phyloP scores from a whole-genome alignment of 306 rosid genomes.

The Morella rubra region DNA sequence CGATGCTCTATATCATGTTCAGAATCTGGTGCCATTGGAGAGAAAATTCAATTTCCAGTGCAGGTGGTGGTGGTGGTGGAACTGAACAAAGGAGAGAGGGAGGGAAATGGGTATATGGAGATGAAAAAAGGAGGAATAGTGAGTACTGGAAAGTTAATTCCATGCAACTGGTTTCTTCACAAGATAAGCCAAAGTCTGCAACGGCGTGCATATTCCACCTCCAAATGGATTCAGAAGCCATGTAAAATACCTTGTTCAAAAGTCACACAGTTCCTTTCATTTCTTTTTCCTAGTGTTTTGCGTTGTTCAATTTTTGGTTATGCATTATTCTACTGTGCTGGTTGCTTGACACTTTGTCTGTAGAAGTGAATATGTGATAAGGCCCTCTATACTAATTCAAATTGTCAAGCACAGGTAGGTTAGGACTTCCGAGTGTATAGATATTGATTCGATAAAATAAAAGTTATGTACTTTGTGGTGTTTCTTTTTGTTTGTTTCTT shows the following conservation, averaged over 20 bases:
- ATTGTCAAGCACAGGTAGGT: not conserved
- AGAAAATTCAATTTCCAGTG: conserved; percentile 59
- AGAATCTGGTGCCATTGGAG: conserved; percentile 97
- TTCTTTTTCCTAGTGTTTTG: not conserved
- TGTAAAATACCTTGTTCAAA: conserved; percentile 29
- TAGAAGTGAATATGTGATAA: not conserved
- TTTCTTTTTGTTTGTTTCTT: too few relatives aligned
- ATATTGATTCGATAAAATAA: not conserved
- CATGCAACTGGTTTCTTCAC: conserved; percentile 51
- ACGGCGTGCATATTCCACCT: conserved; percentile 49
- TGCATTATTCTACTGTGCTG: not conserved
- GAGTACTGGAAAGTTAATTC: conserved; percentile 83
- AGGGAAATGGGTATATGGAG: conserved; percentile 40
- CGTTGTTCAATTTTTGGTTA: not conserved
- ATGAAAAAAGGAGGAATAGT: conserved; percentile 53
- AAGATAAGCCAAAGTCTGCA: conserved; percentile 54
- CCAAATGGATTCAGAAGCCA: conserved; percentile 45
- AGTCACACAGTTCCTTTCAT: not conserved
- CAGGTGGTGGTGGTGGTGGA: conserved; percentile 39
- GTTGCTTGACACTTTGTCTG: not conserved
- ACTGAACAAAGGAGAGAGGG: conserved; percentile 37
- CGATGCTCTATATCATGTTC: conserved; percentile 72
- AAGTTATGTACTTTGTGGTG: not conserved
- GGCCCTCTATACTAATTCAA: not conserved
- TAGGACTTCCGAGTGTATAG: not conserved